These are phyloP conservation scores for Sporothrix protearum DNA, from an alignment of 2,329 filamentous ascomycete species.

Conservation along the genomic window DNA sequence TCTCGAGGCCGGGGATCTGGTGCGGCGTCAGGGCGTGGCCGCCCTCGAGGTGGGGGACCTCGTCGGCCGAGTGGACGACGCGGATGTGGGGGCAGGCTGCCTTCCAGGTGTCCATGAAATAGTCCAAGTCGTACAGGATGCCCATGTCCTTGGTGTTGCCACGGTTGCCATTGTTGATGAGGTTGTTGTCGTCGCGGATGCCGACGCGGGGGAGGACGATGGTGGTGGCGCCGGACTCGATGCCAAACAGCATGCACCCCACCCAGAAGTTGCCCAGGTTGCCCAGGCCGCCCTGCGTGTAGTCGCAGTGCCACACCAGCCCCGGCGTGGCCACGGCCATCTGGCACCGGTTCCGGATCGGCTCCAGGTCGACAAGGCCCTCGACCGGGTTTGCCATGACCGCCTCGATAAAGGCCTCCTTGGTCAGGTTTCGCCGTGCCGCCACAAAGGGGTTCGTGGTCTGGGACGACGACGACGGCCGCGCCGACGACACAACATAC, in stretches of 20 bases:
- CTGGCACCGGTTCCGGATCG: slow-evolving; percentile 31
- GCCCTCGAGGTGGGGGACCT: slow-evolving; percentile 7
- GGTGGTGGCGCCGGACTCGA: slow-evolving; percentile 32
- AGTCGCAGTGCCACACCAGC: slow-evolving; percentile 38
- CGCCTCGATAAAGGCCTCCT: slow-evolving; percentile 26
- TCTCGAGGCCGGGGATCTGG: neutral
- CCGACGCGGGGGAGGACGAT: slow-evolving; percentile 27
- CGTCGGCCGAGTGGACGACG: slow-evolving; percentile 21
- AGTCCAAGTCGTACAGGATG: slow-evolving; percentile 22
- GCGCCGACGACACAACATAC: neutral
- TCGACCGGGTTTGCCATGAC: slow-evolving; percentile 27
- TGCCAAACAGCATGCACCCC: slow-evolving; percentile 38
- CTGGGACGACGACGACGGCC: no score
- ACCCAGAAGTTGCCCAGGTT: slow-evolving; percentile 38
- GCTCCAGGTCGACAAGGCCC: slow-evolving; percentile 27
- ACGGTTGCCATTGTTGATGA: slow-evolving; percentile 23
- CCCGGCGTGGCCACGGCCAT: slow-evolving; percentile 34
- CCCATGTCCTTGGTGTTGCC: slow-evolving; percentile 20
- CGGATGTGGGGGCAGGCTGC: slow-evolving; percentile 26
- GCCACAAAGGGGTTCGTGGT: neutral
- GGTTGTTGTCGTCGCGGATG: slow-evolving; percentile 29
- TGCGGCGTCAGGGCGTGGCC: neutral
- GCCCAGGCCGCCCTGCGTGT: slow-evolving; percentile 39
- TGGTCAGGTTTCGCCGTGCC: slow-evolving; percentile 11
- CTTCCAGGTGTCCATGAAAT: slow-evolving; percentile 24